Evolutionary conservation across 2,329 filamentous ascomycete species (phyloP).

Genomic region (Paecilomyces fulvus): DNA sequence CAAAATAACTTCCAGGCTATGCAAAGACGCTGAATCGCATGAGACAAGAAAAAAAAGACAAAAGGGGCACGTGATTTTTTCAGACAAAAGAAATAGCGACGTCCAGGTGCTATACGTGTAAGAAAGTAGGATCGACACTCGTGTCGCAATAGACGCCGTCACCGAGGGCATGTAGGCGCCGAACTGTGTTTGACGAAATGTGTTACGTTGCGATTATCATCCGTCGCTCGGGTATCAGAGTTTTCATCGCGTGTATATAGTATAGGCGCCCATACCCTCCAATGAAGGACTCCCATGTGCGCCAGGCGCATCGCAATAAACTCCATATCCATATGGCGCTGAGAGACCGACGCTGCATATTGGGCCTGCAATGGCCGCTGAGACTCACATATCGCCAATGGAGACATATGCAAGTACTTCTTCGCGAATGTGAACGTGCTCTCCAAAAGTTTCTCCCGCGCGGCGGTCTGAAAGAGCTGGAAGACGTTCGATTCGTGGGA

Average conservation of each 20-base stretch:
- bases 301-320: conserved; percentile 65
- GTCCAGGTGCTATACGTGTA: background rate
- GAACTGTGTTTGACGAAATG: background rate
- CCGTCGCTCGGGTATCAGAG: background rate
- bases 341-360: conserved; percentile 7
- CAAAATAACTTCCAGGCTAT: background rate
- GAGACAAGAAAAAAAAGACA: background rate
- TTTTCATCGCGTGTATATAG: conserved; percentile 48
- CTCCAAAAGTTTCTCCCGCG: conserved; percentile 25
- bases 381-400: conserved; percentile 35
- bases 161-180: background rate
- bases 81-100: background rate
- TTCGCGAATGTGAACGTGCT: conserved; percentile 24
- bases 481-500: conserved; percentile 25
- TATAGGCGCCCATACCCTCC: conserved; percentile 76
- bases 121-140: background rate
- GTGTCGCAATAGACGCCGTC: background rate
- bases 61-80: background rate
- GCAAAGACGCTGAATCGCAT: background rate
- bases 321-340: conserved; percentile 27
- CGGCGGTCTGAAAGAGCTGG: conserved; percentile 22
- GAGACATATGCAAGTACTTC: conserved; percentile 32
- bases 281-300: conserved; percentile 78
- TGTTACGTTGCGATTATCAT: background rate
- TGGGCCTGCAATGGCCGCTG: conserved; percentile 23